Base-by-base conservation (phyloP, 2,329 filamentous ascomycete species). In the Trichoderma sp. region DNA sequence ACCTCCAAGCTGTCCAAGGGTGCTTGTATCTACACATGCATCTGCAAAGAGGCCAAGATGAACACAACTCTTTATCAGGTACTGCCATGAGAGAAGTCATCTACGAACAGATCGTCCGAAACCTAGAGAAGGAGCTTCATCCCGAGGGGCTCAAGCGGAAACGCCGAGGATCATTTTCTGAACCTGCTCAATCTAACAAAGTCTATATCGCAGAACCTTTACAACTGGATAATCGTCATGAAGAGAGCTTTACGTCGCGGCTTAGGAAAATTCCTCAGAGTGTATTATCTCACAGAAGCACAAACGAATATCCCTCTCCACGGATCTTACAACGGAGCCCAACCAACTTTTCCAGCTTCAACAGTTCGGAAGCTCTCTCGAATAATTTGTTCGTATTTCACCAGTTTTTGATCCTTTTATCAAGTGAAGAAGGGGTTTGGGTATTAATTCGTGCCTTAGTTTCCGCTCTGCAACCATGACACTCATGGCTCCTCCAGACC, bases 91-190 rank as follows among this genome's bases (percentile, higher is more conserved):
- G 31, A 27, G 53, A 66, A 24, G 60, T 73, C 9, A 75, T 75
- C 9, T 75, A 75, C 18, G 69, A 75, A 24, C 69, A 75, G 18
- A 74, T 75, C 9, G 74, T 75, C 24, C 38, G 21, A 18, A 74
- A 75, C 4, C 62, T 75, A 6, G 74, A 75, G 62, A 53, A 65
- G 14, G 74, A 63, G 29, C 69, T 75, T n/a, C 65, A 74, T 14
- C 74, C 74, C 0, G 63, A 74, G 7, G 24, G 33, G 9, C 62
- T 64, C 0, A 75, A 75, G 59, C 50, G 74, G n/a, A 74, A 74
- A 21, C 74, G 74, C 18, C 45, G 31, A 66, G 56, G 12, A 1
- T 71, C 68, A 1, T 24, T 71, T 24, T 71, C 56, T 24, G 56
- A 62, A 6, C n/a, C 33, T n/a, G 2, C 35, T 18, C 27, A 31